Evolutionary conservation across 2,329 filamentous ascomycete genomes (phyloP).

Genomic region (Acrocalymma vagum): DNA sequence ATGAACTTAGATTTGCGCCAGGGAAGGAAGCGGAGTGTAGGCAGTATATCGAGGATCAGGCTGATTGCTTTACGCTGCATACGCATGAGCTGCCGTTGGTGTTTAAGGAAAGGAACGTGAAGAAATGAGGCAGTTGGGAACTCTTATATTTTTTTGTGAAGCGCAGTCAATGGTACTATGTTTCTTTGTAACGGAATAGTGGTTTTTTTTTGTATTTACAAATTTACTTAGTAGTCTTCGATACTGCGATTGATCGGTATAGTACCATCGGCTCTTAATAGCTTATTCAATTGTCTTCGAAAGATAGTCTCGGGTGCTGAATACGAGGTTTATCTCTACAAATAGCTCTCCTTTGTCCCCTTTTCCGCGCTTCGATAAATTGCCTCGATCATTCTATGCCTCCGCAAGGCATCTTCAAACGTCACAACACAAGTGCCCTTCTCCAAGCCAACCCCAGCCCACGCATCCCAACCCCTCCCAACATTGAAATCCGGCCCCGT

Average conservation of each 20-base stretch:
- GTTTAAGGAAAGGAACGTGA: conserved; percentile 10
- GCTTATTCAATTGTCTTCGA: too few species aligned
- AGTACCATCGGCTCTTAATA: too few species aligned
- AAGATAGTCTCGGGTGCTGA: too few species aligned
- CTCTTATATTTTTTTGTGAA: too few species aligned
- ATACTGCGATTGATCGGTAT: too few species aligned
- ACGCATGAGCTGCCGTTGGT: conserved; percentile 14
- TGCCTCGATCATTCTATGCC: conserved; percentile 47
- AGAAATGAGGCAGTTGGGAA: too few species aligned
- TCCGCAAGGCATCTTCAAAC: conserved; percentile 44
- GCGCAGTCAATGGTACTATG: too few species aligned
- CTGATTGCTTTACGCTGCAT: conserved; percentile 21
- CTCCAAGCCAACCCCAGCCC: conserved; percentile 48
- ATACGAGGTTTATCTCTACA: too few species aligned
- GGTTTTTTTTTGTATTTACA: too few species aligned
- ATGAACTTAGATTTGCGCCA: conserved; percentile 12
- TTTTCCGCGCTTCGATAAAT: conserved; percentile 43
- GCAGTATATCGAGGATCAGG: conserved; percentile 17
- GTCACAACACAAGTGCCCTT: conserved; percentile 34
- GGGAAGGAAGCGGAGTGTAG: conserved; percentile 8
- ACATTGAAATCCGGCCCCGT: conserved; percentile 61
- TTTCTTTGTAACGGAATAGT: too few species aligned
- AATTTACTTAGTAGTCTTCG: too few species aligned
- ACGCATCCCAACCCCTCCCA: conserved; percentile 65
- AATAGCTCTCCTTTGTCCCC: conserved; percentile 38